phyloP scores from a whole-genome alignment of 2,329 filamentous ascomycete species.

The Lachnellula subtilissima region DNA sequence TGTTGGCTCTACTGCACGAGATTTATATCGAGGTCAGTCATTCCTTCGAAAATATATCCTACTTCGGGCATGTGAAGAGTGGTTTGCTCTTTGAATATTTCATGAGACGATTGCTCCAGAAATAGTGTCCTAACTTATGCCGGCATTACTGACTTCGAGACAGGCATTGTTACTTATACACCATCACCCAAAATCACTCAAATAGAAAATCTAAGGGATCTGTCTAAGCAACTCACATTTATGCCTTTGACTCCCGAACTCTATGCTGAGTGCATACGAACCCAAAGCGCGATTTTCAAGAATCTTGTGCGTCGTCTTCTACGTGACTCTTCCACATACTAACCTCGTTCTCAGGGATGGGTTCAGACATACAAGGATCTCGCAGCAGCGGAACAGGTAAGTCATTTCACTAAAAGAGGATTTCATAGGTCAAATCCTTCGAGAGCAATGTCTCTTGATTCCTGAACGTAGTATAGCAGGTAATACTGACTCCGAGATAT shows the following conservation, averaged over 20 bases:
- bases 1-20: constrained; percentile 25
- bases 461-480: no score
- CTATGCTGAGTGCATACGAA: constrained; percentile 36
- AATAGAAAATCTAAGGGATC: no score
- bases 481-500: no score
- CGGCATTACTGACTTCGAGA: no score
- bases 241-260: constrained; percentile 32
- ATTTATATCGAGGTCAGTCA: constrained; percentile 34
- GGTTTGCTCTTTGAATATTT: no score
- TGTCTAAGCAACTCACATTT: constrained; percentile 29
- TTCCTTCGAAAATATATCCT: no score
- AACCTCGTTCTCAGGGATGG: constrained; percentile 33
- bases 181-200: constrained; percentile 21
- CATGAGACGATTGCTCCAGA: no score
- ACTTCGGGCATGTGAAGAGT: no score
- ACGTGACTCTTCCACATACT: background rate
- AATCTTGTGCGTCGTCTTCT: constrained; percentile 30
- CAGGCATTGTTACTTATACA: no score
- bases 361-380: constrained; percentile 36
- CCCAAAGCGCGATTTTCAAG: constrained; percentile 35
- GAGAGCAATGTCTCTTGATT: no score
- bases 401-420: background rate
- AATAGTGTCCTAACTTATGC: no score
- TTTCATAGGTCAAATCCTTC: no score
- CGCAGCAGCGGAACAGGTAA: constrained; percentile 28